Conservation (phyloP, 1,284 basidiomycete species). For the Cystobasidium sp. region DNA sequence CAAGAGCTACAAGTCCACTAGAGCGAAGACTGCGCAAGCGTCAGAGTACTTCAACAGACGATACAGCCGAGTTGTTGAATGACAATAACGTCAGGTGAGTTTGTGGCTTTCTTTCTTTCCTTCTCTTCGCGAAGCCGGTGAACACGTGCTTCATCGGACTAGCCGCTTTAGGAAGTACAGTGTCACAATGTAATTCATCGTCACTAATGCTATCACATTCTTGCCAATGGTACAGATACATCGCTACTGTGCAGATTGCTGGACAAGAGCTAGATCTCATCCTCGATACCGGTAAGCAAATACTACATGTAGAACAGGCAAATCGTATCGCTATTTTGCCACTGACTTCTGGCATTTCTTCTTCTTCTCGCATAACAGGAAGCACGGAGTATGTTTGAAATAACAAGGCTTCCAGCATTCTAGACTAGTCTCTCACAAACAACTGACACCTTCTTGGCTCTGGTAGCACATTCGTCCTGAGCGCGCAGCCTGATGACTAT, state of each 20-base stretch:
- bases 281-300: conserved; percentile 24
- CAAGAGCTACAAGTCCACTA: neutral
- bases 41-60: neutral
- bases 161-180: too few species aligned
- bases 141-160: too few species aligned
- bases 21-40: neutral
- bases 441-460: neutral
- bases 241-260: conserved; percentile 10
- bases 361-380: neutral
- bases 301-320: neutral
- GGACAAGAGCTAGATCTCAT: conserved; percentile 25
- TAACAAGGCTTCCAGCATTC: too few species aligned
- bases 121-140: neutral
- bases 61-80: neutral
- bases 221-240: conserved; percentile 1
- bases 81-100: conserved; percentile 16
- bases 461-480: conserved; percentile 28
- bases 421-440: neutral
- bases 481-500: conserved; percentile 16
- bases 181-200: too few species aligned
- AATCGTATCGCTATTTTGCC: neutral
- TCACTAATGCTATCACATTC: too few species aligned
- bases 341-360: neutral
- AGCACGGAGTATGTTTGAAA: conserved; percentile 16
- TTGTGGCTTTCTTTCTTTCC: neutral